phyloP scores from a whole-genome alignment of 2,329 filamentous ascomycete species.

The Claviceps capensis region DNA sequence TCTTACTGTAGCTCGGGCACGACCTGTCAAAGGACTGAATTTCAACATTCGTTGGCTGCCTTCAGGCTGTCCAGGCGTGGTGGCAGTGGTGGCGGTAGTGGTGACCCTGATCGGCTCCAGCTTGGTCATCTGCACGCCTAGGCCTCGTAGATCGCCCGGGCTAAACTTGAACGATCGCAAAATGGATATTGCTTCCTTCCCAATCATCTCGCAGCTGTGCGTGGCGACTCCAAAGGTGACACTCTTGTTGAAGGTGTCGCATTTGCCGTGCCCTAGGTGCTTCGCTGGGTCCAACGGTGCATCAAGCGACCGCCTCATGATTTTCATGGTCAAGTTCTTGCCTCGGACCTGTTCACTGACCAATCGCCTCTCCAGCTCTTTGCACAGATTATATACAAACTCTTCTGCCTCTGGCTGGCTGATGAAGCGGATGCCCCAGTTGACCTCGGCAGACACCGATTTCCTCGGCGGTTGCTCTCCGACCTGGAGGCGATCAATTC shows the following conservation, averaged over 20 bases:
- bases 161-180: constrained; percentile 71
- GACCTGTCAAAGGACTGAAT: constrained; percentile 45
- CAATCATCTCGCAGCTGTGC: constrained; percentile 55
- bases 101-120: constrained; percentile 62
- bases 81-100: not conserved
- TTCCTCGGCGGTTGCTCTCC: constrained; percentile 78
- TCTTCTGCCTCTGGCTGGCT: constrained; percentile 87
- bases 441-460: constrained; percentile 93
- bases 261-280: constrained; percentile 88
- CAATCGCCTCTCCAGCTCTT: constrained; percentile 69
- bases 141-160: constrained; percentile 81
- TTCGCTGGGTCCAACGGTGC: constrained; percentile 86
- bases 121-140: constrained; percentile 89
- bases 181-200: constrained; percentile 74
- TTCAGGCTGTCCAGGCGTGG: constrained; percentile 25
- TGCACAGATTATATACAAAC: constrained; percentile 73
- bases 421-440: constrained; percentile 93
- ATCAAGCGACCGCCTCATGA: constrained; percentile 77
- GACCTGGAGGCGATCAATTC: constrained; percentile 75
- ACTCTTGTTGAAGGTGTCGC: constrained; percentile 88
- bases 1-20: constrained; percentile 23
- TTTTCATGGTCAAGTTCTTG: constrained; percentile 79
- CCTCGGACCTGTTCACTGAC: constrained; percentile 77
- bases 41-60: constrained; percentile 68
- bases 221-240: constrained; percentile 71